Base-by-base conservation (phyloP, 2,329 filamentous ascomycete genomes). In the Calonectria henricotiae region DNA sequence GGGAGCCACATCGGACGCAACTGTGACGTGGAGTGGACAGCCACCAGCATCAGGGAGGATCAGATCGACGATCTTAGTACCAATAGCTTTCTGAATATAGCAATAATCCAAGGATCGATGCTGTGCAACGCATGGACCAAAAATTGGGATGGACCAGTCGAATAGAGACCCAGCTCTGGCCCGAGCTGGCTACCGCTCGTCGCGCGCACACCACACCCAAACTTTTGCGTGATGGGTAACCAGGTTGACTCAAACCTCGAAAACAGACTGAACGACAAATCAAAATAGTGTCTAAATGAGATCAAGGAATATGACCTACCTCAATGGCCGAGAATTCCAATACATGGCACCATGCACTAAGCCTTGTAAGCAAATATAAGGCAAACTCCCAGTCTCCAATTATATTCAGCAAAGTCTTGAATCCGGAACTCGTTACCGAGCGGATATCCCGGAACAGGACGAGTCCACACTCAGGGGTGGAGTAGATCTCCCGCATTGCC, bases 401-500 rank as follows among this genome's bases (percentile, higher is more conserved):
- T 37, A 37, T n/a, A 7, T 5, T 20, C 13, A 27, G 47, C 47
- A 32, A 9, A 6, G 15, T 20, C n/a, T 25, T 55, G 32, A 39
- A 25, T 39, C 20, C 35, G 51, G 32, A 55, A 55, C n/a, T 3
- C 4, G 32, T 5, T 39, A 30, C 32, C 32, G 51, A 39, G 32
- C 15, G 12, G n/a, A 55, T 13, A 37, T 23, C n/a, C 32, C 32
- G 30, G 11, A 20, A 37, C n/a, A 23, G 8, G 51, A 55, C 23
- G n/a, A 37, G n/a, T 8, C 51, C 51, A 55, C 51, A 37, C 2
- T 15, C 51, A 8, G n/a, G n/a, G n/a, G 51, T 15, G 23, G 2
- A 55, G 20, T 8, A 55, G 51, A 55, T 55, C 51, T 55, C 51
- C 51, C 51, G 51, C n/a, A 15, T 55, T 30, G 51, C 27, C 51